Evolutionary conservation across 441 rosid species (phyloP).

Genomic region (Omphalea diandra): DNA sequence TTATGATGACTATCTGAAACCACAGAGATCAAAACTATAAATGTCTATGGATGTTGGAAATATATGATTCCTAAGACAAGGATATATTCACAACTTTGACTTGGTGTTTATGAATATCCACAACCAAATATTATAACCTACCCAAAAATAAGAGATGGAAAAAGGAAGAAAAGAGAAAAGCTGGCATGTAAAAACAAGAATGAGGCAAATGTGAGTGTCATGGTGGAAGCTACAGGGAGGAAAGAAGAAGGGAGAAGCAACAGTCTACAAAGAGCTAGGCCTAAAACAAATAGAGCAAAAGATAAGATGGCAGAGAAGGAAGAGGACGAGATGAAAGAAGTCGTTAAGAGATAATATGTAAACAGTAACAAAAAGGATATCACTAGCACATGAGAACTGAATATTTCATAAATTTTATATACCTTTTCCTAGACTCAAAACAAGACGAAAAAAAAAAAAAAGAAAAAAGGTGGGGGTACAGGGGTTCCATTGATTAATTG

Average conservation of each 20-base stretch:
- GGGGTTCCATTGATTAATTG: no score
- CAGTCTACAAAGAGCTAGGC: background rate
- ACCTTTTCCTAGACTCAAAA: no score
- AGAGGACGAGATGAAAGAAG: conserved; percentile 2
- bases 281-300: background rate
- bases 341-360: background rate
- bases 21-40: background rate
- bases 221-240: background rate
- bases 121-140: background rate
- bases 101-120: background rate
- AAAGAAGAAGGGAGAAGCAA: background rate
- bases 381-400: background rate
- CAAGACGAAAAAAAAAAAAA: no score
- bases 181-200: background rate
- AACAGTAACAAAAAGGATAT: background rate
- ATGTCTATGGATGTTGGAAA: background rate
- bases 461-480: no score
- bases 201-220: background rate
- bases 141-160: background rate
- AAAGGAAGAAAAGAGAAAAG: background rate
- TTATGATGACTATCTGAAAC: background rate
- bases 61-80: background rate
- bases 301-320: no score
- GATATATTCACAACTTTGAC: background rate
- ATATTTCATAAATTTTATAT: no score